Conservation (phyloP, 306 rosid species). For the Quercus gilva region DNA sequence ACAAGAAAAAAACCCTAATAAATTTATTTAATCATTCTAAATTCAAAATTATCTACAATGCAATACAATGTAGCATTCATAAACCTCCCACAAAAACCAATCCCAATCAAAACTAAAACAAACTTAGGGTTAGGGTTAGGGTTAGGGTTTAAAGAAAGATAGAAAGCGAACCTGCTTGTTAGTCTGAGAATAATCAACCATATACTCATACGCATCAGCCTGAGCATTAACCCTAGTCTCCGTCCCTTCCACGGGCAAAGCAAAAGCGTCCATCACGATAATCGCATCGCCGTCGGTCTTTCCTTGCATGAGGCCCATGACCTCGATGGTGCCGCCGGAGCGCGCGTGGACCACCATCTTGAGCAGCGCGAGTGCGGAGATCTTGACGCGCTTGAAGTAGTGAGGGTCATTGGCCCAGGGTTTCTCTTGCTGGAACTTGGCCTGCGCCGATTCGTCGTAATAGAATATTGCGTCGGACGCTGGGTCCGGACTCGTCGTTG, state of each 20-base stretch:
- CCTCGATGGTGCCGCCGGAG: constrained; percentile 94
- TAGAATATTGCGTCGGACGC: constrained; percentile 77
- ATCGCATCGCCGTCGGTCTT: constrained; percentile 87
- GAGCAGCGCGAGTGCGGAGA: constrained; percentile 93
- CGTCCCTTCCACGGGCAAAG: constrained; percentile 93
- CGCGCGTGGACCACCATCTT: constrained; percentile 99
- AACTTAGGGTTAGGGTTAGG: too few relatives aligned
- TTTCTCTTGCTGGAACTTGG: constrained; percentile 74
- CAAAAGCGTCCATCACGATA: constrained; percentile 95
- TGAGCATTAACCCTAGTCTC: constrained; percentile 99
- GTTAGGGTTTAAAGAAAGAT: neutral
- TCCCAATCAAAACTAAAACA: too few relatives aligned
- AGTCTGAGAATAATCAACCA: constrained; percentile 95
- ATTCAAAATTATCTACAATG: neutral
- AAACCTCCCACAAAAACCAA: neutral
- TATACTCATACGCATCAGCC: constrained; percentile 95
- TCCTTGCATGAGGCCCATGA: constrained; percentile 99
- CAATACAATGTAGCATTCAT: neutral
- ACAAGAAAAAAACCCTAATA: too few relatives aligned
- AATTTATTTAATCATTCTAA: too few relatives aligned
- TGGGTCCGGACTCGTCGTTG: constrained; percentile 36
- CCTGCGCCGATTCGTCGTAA: constrained; percentile 78
- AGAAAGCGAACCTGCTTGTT: constrained; percentile 68
- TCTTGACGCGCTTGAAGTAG: constrained; percentile 94
- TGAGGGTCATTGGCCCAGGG: constrained; percentile 89